phyloP scores from a whole-genome alignment of 2,329 filamentous ascomycete species.

The Colletotrichum spaethianum region DNA sequence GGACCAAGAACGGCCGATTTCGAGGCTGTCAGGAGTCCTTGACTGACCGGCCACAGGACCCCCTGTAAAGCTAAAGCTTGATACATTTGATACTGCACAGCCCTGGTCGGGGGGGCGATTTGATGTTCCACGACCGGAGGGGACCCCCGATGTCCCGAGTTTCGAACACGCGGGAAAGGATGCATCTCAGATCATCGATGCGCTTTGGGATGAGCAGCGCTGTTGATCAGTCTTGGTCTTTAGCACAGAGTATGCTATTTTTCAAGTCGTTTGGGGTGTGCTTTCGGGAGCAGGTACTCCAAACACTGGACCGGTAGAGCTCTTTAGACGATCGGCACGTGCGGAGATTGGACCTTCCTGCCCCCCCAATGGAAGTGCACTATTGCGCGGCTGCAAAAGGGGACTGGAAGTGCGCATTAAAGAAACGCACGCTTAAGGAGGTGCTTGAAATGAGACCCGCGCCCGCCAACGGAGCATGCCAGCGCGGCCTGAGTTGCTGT shows the following conservation, averaged over 20 bases:
- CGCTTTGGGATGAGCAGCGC: background rate
- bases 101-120: background rate
- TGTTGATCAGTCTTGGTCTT: background rate
- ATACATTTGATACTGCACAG: constrained; percentile 24
- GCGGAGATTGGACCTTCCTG: constrained; percentile 19
- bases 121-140: background rate
- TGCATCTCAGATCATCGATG: background rate
- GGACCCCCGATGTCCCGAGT: background rate
- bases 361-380: background rate
- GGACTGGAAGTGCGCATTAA: background rate
- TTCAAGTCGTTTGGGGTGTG: background rate
- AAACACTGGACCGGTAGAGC: background rate
- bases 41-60: background rate
- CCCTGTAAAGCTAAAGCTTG: constrained; percentile 25
- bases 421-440: background rate
- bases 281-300: background rate
- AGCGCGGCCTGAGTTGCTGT: background rate
- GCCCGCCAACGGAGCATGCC: background rate
- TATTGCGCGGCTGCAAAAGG: background rate
- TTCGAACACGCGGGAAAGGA: background rate
- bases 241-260: background rate
- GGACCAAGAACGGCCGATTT: constrained; percentile 14
- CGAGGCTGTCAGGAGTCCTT: constrained; percentile 4
- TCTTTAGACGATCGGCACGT: constrained; percentile 12
- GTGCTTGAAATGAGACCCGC: constrained; percentile 12